Conservation (phyloP, 225 moss, liverwort and hornwort species). For the Thuidium tamariscinum region DNA sequence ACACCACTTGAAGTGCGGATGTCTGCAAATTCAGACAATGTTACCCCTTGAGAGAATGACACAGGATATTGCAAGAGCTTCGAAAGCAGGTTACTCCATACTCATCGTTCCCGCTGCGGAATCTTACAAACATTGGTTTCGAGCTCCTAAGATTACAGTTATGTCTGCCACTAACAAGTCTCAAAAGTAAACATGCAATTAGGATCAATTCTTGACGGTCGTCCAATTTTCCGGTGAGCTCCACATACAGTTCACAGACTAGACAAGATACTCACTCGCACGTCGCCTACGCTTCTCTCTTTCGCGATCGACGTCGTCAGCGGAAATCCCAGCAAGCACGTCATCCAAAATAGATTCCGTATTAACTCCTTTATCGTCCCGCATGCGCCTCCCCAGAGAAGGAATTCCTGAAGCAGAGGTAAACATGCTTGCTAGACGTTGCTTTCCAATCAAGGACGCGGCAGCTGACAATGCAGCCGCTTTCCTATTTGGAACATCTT, state of each 20-base stretch:
- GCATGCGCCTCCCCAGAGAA: conserved; percentile 45
- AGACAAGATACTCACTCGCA: conserved; percentile 19
- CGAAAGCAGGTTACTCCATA: not conserved
- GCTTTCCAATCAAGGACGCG: conserved; percentile 79
- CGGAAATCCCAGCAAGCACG: conserved; percentile 71
- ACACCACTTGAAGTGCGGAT: not conserved
- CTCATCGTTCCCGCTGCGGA: not conserved
- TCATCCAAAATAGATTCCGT: conserved; percentile 85
- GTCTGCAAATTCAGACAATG: conserved; percentile 8
- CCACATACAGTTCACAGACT: not conserved
- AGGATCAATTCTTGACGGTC: not conserved
- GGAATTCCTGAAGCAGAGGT: conserved; percentile 68
- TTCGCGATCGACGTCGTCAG: conserved; percentile 71
- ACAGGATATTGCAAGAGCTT: not conserved
- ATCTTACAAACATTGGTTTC: not conserved
- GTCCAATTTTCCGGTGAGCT: not conserved
- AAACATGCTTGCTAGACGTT: conserved; percentile 82
- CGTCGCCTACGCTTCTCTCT: conserved; percentile 73
- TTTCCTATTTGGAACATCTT: conserved; percentile 55
- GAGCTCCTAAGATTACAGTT: not conserved
- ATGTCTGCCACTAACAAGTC: not conserved
- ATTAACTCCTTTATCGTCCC: conserved; percentile 41
- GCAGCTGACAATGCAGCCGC: conserved; percentile 84
- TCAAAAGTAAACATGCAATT: not conserved
- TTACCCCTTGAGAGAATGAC: not conserved